Base-by-base conservation (phyloP, 2,329 filamentous ascomycete species). In the Paramyrothecium roridum region DNA sequence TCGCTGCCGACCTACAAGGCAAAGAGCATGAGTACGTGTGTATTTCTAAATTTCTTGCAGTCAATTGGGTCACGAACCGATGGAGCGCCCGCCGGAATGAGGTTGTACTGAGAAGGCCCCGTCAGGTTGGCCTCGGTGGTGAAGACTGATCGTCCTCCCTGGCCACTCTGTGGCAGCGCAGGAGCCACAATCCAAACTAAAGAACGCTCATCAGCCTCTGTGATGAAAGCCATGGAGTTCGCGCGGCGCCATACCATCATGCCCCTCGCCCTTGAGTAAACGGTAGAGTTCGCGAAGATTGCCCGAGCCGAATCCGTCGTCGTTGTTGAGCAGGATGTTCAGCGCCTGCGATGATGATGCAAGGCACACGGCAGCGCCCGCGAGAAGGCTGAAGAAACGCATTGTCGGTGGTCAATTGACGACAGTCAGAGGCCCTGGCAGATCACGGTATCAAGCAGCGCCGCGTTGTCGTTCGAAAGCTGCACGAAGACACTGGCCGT, bases 1-100 rank as follows among this genome's bases (percentile, higher is more conserved):
- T 84, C 80, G 17, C 68, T 71, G 48, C 83, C 82, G 21, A 69
- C 56, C 65, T 68, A 48, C 13, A n/a, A 45, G 19, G 19, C 40
- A 20, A 20, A n/a, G 33, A 50, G 48, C 23, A 17, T 21, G 16
- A 3, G 7, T 26, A 12, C 19, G 12, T 30, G 22, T 12, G 16
- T 23, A 53, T 26, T 51, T 48, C 11, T 40, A 10, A 30, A 30
- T 30, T 30, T 4, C 26, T 48, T 43, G 40, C 20, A 47, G 30
- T 34, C 22, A 58, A 26, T 48, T 47, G 45, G 52, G 49, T 23
- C 23, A 50, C 59, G 43, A 58, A 67, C 66, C 13, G 66, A 68
- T 1, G 67, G 66, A 7, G 62, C 66, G 21, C 66, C 67, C 2
- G 59, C 60, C 3, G 66, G 66, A 12, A 69, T 66, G 17, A 70